Conservation (phyloP, 1,284 basidiomycete species). For the Sporisorium exsertum region DNA sequence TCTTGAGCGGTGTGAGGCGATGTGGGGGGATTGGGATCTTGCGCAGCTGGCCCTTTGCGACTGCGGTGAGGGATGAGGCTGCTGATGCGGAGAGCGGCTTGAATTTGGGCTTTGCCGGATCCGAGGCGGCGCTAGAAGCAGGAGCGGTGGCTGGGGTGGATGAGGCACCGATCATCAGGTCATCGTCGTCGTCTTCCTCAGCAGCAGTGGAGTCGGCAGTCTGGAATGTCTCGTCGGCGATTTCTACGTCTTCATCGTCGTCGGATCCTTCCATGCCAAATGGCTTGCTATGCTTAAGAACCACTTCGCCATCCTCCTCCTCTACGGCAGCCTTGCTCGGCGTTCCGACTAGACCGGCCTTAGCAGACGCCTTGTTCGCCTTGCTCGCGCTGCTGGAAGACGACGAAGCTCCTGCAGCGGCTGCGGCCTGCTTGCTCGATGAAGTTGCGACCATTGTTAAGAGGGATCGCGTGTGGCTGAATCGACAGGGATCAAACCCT, state of each 20-base stretch:
- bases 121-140: not conserved
- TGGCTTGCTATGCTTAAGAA: constrained; percentile 47
- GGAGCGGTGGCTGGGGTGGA: constrained; percentile 4
- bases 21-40: constrained; percentile 90
- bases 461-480: not conserved
- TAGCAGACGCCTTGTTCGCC: constrained; percentile 25
- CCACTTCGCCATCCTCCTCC: constrained; percentile 9
- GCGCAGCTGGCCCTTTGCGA: constrained; percentile 58
- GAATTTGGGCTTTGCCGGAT: constrained; percentile 25
- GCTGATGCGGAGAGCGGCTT: constrained; percentile 27
- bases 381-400: constrained; percentile 9
- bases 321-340: not conserved
- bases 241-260: constrained; percentile 46
- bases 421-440: constrained; percentile 27
- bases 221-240: constrained; percentile 35
- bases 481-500: not conserved
- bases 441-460: constrained; percentile 30
- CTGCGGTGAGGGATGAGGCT: constrained; percentile 23
- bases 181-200: constrained; percentile 45
- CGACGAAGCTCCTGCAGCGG: constrained; percentile 1
- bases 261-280: constrained; percentile 45
- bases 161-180: constrained; percentile 47
- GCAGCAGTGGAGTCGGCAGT: constrained; percentile 9
- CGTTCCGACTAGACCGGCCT: constrained; percentile 22
- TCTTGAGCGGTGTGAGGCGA: constrained; percentile 95